Percentiles rank a stretch among this genome's conserved stretches.
phyloP scores from a whole-genome alignment of 441 rosid species.

The Euphorbia celastroides region DNA sequence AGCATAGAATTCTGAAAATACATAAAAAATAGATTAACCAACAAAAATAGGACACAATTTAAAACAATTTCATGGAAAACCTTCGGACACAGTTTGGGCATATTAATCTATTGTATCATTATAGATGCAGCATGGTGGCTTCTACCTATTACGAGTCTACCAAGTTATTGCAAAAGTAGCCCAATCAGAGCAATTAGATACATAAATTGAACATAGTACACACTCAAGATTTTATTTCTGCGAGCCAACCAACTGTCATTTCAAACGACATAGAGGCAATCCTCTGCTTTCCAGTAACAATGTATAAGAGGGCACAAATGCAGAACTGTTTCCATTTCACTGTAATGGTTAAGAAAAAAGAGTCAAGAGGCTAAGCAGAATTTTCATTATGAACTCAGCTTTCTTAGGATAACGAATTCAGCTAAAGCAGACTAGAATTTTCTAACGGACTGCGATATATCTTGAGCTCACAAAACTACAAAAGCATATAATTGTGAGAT shows the following conservation, averaged over 20 bases:
- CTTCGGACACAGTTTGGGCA: conserved; percentile 1
- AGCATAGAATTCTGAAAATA: background rate
- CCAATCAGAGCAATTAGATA: background rate
- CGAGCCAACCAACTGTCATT: background rate
- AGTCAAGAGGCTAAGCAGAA: background rate
- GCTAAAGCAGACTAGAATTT: background rate
- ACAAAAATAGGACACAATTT: background rate
- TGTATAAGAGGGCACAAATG: background rate
- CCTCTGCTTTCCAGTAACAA: background rate
- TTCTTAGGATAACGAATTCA: background rate
- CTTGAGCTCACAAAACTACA: background rate
- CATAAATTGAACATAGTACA: background rate
- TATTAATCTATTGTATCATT: background rate
- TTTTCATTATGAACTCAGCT: background rate
- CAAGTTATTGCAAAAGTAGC: background rate
- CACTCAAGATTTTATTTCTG: background rate
- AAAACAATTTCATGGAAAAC: background rate
- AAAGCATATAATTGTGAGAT: background rate
- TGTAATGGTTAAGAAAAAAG: too few species aligned
- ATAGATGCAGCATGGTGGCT: background rate
- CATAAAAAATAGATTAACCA: background rate
- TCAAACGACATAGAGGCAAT: background rate
- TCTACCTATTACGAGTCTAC: background rate
- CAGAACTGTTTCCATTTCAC: background rate
- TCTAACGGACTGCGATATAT: background rate